phyloP scores from a whole-genome alignment of 352 stramenopile species.

The Globisporangium yorkense region DNA sequence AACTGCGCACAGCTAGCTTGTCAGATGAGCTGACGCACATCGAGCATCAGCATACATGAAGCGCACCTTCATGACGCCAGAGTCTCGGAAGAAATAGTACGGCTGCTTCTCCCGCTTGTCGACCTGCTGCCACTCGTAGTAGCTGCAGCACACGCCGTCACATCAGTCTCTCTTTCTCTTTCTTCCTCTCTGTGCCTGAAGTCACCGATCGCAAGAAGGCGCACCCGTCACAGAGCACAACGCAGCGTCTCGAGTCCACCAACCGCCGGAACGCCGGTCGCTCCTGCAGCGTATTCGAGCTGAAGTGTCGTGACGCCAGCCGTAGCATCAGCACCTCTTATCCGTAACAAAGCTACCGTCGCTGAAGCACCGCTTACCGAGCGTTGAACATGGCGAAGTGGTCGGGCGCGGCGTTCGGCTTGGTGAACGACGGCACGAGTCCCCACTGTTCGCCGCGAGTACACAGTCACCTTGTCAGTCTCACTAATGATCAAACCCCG shows the following conservation, averaged over 20 bases:
- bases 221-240: slow-evolving; percentile 80
- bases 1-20: slow-evolving; percentile 31
- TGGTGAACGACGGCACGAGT: slow-evolving; percentile 79
- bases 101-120: slow-evolving; percentile 86
- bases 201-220: neutral
- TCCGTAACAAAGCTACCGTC: neutral
- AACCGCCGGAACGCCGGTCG: slow-evolving; percentile 69
- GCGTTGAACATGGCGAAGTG: slow-evolving; percentile 88
- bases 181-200: neutral
- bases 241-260: slow-evolving; percentile 65
- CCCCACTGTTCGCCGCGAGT: slow-evolving; percentile 43
- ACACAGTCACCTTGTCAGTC: neutral
- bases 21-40: neutral
- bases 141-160: slow-evolving; percentile 22
- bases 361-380: slow-evolving; percentile 27
- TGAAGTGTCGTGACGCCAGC: slow-evolving; percentile 14
- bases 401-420: slow-evolving; percentile 61
- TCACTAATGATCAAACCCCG: neutral
- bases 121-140: slow-evolving; percentile 90
- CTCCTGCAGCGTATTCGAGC: slow-evolving; percentile 65
- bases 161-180: too few species aligned
- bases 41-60: neutral
- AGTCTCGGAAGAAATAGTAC: slow-evolving; percentile 78
- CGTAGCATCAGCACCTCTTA: neutral
- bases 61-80: slow-evolving; percentile 42